These are phyloP conservation scores for Colletotrichum limetticola DNA, from an alignment of 2,329 filamentous ascomycete species.

Conservation along the genomic window DNA sequence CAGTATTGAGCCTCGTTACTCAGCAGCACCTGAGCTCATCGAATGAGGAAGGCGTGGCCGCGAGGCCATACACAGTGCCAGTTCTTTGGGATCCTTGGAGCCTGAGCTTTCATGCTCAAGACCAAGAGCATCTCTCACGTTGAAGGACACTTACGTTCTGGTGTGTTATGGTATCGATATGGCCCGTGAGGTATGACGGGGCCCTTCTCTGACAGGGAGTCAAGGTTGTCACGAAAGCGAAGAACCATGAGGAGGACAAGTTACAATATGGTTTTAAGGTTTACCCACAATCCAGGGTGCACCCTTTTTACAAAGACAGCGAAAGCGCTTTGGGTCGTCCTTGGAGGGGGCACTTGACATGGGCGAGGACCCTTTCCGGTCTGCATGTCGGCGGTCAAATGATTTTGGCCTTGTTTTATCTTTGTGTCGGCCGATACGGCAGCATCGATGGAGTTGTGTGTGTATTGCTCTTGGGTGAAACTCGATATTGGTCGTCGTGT, in stretches of 20 bases:
- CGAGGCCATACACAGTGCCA: not conserved
- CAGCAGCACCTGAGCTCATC: not conserved
- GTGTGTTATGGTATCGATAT: not conserved
- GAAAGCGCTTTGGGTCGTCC: not conserved
- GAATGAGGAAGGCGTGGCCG: not conserved
- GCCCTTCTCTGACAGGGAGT: not conserved
- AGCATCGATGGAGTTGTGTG: constrained; percentile 21
- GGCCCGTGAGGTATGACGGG: constrained; percentile 8
- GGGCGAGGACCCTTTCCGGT: constrained; percentile 9
- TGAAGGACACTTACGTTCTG: not conserved
- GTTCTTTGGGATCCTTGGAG: not conserved
- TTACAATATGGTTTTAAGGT: constrained; percentile 14
- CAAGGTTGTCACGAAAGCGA: constrained; percentile 5
- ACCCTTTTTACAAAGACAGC: constrained; percentile 7
- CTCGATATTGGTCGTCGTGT: not conserved
- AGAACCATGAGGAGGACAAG: not conserved
- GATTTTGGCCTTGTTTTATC: constrained; percentile 23
- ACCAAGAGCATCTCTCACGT: not conserved
- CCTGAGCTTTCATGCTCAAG: not conserved
- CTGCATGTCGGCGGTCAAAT: constrained; percentile 7
- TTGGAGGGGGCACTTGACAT: not conserved
- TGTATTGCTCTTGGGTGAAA: not conserved
- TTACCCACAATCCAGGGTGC: not conserved
- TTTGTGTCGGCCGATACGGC: constrained; percentile 16
- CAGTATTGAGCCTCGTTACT: too few relatives aligned